Base-by-base conservation (phyloP, 2,329 filamentous ascomycete genomes). In the Botrytis paeoniae region DNA sequence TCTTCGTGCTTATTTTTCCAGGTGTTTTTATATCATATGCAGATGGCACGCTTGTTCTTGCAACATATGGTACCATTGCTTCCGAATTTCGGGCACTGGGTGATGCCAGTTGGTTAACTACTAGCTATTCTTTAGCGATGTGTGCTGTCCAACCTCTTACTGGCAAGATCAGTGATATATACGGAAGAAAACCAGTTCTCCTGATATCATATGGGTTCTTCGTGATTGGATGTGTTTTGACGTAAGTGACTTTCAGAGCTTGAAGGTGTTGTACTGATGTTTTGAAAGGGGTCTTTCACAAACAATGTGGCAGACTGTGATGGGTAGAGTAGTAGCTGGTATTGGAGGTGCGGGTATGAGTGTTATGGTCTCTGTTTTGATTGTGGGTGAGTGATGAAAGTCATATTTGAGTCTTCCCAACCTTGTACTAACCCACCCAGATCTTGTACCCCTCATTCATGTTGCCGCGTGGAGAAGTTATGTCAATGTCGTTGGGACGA, bases 81-180 rank as follows among this genome's bases (percentile, higher is more conserved):
- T 91, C 89, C 16, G 86, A 90, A 71, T 91, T 91, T 76, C 82
- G 86, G 70, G 83, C 85, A 48, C 78, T 91, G 7, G 85, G 84
- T 25, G 85, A 87, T 69, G 89, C 88, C 5, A 88, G 85, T 73
- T 89, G 89, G 87, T 78, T 89, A 18, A 85, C 87, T 29, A 73
- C 66, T 75, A 88, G 86, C 16, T 92, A 95, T 80, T 92, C 94
- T 78, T 85, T 95, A 70, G 93, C 92, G 1, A 82, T 93, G 69
- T 93, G 92, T 4, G 90, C 90, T 35, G 93, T 92, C 77, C 92
- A 95, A 79, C 92, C 92, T 1, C 83, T 94, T 0, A 94, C 92
- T 76, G 91, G 91, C 64, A 92, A 91, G 77, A 83, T 93, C 7
- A 89, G 86, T 69, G 91, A 93, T 78, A 91, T 93, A 59, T 92